A percentile compares a stretch with the other conserved stretches of the same genome.
Conservation (phyloP, 73 alveolate genomes). For the Symbiodinium pilosum region DNA sequence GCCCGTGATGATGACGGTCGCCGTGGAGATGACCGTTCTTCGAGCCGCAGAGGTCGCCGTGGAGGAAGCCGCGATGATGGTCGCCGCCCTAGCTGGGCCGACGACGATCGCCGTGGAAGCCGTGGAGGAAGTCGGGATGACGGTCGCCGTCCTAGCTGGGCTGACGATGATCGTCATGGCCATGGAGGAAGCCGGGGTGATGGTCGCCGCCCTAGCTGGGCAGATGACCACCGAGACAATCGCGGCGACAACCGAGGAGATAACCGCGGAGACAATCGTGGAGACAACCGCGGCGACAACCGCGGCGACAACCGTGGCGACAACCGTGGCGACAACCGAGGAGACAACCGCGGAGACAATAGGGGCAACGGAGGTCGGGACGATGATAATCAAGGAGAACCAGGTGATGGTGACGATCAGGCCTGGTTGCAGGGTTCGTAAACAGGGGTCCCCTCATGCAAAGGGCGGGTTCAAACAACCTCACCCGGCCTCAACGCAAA, state of each 20-base stretch:
- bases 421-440: background rate
- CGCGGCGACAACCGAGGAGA: background rate
- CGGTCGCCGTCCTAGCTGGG: background rate
- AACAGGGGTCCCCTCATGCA: background rate
- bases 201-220: background rate
- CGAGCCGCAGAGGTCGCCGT: background rate
- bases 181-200: background rate
- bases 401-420: background rate
- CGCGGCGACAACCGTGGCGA: background rate
- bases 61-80: background rate
- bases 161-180: background rate
- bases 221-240: background rate
- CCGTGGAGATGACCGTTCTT: background rate
- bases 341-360: conserved; percentile 20
- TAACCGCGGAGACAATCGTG: background rate
- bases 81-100: background rate
- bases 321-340: background rate
- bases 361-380: background rate
- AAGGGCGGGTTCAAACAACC: no score
- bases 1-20: background rate
- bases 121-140: background rate
- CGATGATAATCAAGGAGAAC: background rate
- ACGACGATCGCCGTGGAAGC: background rate
- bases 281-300: background rate
- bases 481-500: no score